Evolutionary conservation across 1,284 basidiomycete species (phyloP).

Genomic region (Fomitopsis schrenkii): DNA sequence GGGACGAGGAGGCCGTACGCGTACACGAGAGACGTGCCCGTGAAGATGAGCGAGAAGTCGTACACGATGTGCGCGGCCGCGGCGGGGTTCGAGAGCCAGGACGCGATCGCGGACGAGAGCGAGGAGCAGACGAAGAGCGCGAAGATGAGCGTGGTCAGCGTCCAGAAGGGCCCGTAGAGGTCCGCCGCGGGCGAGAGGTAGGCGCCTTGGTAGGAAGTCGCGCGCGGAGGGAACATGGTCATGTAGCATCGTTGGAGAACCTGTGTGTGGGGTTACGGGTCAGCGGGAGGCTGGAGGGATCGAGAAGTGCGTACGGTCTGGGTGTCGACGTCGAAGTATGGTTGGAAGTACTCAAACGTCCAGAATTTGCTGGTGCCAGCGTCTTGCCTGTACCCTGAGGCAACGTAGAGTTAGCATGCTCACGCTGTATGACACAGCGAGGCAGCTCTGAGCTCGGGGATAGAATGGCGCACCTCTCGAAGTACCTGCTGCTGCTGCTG

Average conservation of each 20-base stretch:
- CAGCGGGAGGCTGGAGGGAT: not conserved
- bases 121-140: slow-evolving; percentile 89
- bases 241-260: slow-evolving; percentile 69
- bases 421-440: no score
- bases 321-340: slow-evolving; percentile 80
- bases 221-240: slow-evolving; percentile 62
- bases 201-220: slow-evolving; percentile 48
- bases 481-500: slow-evolving; percentile 10
- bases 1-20: slow-evolving; percentile 82
- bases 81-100: slow-evolving; percentile 66
- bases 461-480: slow-evolving; percentile 18
- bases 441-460: not conserved
- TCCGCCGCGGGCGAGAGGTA: slow-evolving; percentile 66
- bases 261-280: slow-evolving; percentile 25
- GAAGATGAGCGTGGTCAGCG: slow-evolving; percentile 88
- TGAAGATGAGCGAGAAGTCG: slow-evolving; percentile 80
- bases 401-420: not conserved
- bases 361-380: slow-evolving; percentile 53
- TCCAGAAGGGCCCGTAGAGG: slow-evolving; percentile 94
- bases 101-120: slow-evolving; percentile 77
- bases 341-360: slow-evolving; percentile 76
- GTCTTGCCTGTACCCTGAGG: slow-evolving; percentile 37
- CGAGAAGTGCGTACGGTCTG: slow-evolving; percentile 43
- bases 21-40: slow-evolving; percentile 83
- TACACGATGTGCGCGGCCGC: slow-evolving; percentile 53